Percentiles rank a stretch among this genome's conserved stretches.
phyloP scores from a whole-genome alignment of 352 stramenopile species.

The Phytophthora aleatoria region DNA sequence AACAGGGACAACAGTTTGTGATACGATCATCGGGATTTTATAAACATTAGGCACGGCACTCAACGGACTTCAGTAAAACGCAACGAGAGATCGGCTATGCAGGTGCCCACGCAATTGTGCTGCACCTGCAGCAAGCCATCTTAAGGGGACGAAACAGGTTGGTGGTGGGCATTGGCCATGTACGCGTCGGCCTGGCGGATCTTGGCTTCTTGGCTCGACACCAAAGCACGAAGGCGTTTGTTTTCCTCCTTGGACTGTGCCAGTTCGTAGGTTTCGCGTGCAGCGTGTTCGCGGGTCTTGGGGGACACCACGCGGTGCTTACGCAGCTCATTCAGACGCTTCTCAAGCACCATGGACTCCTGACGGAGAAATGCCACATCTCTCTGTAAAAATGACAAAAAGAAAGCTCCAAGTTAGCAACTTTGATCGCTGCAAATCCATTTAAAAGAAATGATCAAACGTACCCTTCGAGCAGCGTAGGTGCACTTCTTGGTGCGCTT shows the following conservation, averaged over 20 bases:
- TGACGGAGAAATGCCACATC: constrained; percentile 51
- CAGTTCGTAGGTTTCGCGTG: constrained; percentile 36
- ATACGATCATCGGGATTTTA: constrained; percentile 23
- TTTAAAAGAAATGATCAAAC: constrained; percentile 7
- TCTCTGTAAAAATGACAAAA: constrained; percentile 28
- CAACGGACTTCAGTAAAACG: constrained; percentile 31
- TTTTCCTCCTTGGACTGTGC: constrained; percentile 46
- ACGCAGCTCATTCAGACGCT: constrained; percentile 39
- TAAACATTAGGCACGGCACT: constrained; percentile 31
- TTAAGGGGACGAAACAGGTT: constrained; percentile 9
- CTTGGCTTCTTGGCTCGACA: constrained; percentile 46
- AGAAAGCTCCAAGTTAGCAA: constrained; percentile 17
- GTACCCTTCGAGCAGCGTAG: constrained; percentile 56
- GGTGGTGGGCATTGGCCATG: constrained; percentile 22
- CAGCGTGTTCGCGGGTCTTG: constrained; percentile 25
- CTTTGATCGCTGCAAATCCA: not conserved
- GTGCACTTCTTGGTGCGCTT: constrained; percentile 66
- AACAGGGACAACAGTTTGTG: not conserved
- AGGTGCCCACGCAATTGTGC: not conserved
- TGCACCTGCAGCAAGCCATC: not conserved
- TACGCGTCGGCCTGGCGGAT: constrained; percentile 47
- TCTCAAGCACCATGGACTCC: constrained; percentile 43
- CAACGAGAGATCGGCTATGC: not conserved
- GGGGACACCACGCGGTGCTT: constrained; percentile 13
- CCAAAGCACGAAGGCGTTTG: constrained; percentile 42